Evolutionary conservation across 768 basidiomycete genomes (phyloP).

Genomic region (Suillus discolor): DNA sequence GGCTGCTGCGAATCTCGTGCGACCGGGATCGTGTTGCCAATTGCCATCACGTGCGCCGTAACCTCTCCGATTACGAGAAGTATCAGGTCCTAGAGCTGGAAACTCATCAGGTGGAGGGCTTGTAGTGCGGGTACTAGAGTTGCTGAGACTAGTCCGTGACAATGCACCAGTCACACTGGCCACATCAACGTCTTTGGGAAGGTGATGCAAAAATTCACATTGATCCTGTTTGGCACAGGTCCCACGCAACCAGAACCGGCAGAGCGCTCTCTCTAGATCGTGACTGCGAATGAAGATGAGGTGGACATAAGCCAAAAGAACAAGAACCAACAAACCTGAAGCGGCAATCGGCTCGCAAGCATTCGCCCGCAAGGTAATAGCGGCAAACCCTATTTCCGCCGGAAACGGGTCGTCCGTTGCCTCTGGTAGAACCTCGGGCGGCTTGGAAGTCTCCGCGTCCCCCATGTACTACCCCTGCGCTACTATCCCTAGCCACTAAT

Average conservation of each 20-base stretch:
- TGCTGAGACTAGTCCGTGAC: conserved; percentile 61
- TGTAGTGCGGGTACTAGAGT: conserved; percentile 34
- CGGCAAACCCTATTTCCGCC: conserved; percentile 86
- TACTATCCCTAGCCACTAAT: conserved; percentile 60
- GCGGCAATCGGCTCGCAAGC: conserved; percentile 92
- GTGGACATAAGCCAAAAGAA: conserved; percentile 3
- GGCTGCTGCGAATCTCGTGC: conserved; percentile 89
- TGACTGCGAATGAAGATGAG: conserved; percentile 55
- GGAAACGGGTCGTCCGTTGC: conserved; percentile 36
- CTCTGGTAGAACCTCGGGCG: conserved; percentile 23
- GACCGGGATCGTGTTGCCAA: conserved; percentile 72
- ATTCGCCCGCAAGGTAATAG: conserved; percentile 96
- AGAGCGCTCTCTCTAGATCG: conserved; percentile 91
- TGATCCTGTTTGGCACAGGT: conserved; percentile 95
- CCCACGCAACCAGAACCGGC: conserved; percentile 97
- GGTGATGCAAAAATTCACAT: conserved; percentile 95
- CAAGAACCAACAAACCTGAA: conserved; percentile 72
- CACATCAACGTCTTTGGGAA: conserved; percentile 86
- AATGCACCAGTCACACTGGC: conserved; percentile 67
- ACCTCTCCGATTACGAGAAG: conserved; percentile 45
- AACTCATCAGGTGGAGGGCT: conserved; percentile 59
- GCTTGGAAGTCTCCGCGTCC: conserved; percentile 42
- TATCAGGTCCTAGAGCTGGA: conserved; percentile 62
- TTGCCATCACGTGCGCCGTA: conserved; percentile 39
- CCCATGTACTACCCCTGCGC: conserved; percentile 37